These are phyloP conservation scores for Cylindrotheca closterium DNA, from an alignment of 108 stramenopile species.

Conservation along the genomic window DNA sequence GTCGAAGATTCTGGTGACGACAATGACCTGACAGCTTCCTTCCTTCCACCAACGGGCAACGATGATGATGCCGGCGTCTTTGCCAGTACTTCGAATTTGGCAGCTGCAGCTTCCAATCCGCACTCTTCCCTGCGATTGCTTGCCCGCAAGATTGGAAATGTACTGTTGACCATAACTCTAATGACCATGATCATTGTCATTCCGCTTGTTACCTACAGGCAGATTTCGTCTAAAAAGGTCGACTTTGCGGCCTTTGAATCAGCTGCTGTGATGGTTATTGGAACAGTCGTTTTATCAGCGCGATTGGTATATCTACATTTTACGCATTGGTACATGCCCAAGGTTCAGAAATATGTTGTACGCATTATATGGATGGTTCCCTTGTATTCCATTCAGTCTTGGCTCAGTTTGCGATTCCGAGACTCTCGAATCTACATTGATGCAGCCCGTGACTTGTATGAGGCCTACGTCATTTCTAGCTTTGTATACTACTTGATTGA, in stretches of 20 bases:
- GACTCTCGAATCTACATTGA: constrained; percentile 79
- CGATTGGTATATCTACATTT: constrained; percentile 78
- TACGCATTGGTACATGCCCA: constrained; percentile 88
- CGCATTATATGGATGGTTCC: constrained; percentile 94
- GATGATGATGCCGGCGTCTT: not conserved
- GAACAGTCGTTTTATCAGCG: constrained; percentile 70
- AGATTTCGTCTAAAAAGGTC: constrained; percentile 22
- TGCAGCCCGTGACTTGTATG: constrained; percentile 76
- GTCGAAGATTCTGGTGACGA: constrained; percentile 34
- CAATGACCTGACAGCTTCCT: constrained; percentile 32
- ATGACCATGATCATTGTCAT: constrained; percentile 43
- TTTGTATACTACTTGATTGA: constrained; percentile 92
- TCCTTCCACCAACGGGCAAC: not conserved
- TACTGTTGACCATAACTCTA: constrained; percentile 32
- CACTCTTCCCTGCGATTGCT: constrained; percentile 32
- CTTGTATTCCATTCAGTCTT: constrained; percentile 88
- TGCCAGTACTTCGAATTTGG: constrained; percentile 8
- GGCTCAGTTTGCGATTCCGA: constrained; percentile 83
- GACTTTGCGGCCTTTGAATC: constrained; percentile 78
- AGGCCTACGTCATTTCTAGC: constrained; percentile 91
- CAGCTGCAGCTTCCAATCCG: constrained; percentile 10
- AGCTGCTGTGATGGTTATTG: constrained; percentile 74
- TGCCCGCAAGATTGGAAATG: constrained; percentile 37
- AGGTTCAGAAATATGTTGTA: constrained; percentile 88
- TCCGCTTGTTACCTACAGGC: constrained; percentile 43